Evolutionary conservation across 2,329 filamentous ascomycete genomes (phyloP).

Genomic region (Rachicladosporium sp.): DNA sequence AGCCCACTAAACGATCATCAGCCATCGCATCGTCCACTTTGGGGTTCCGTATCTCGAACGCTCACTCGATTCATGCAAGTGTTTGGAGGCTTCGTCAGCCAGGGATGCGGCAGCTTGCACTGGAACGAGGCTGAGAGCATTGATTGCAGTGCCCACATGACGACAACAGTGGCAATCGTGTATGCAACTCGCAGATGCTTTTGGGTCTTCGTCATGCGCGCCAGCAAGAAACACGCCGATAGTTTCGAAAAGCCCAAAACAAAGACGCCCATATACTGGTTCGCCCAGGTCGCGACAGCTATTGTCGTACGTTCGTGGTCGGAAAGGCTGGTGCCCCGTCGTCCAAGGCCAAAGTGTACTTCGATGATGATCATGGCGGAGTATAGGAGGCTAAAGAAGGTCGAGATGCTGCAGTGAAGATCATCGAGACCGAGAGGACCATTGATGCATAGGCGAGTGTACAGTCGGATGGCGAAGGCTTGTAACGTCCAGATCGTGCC

Average conservation of each 20-base stretch:
- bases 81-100: slow-evolving; percentile 8
- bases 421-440: slow-evolving; percentile 20
- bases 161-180: slow-evolving; percentile 7
- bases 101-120: slow-evolving; percentile 15
- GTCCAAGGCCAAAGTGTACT: slow-evolving; percentile 14
- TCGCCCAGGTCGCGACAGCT: slow-evolving; percentile 11
- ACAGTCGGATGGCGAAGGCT: slow-evolving; percentile 15
- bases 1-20: slow-evolving; percentile 5
- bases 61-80: slow-evolving; percentile 10
- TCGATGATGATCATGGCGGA: slow-evolving; percentile 11
- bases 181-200: slow-evolving; percentile 11
- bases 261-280: slow-evolving; percentile 10
- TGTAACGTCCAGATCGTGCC: slow-evolving; percentile 14
- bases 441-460: slow-evolving; percentile 18
- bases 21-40: neutral
- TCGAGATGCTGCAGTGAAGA: slow-evolving; percentile 14
- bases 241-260: slow-evolving; percentile 12
- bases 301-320: slow-evolving; percentile 3
- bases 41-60: neutral
- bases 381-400: slow-evolving; percentile 11
- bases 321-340: slow-evolving; percentile 1
- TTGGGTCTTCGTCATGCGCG: slow-evolving; percentile 13
- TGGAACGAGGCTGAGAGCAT: slow-evolving; percentile 11
- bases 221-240: slow-evolving; percentile 16
- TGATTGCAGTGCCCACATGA: slow-evolving; percentile 9